A percentile compares a stretch with the other conserved stretches of the same genome.
These are phyloP conservation scores for Cryptosporidium ryanae DNA, from an alignment of 169 alveolate species.

Conservation along the genomic window DNA sequence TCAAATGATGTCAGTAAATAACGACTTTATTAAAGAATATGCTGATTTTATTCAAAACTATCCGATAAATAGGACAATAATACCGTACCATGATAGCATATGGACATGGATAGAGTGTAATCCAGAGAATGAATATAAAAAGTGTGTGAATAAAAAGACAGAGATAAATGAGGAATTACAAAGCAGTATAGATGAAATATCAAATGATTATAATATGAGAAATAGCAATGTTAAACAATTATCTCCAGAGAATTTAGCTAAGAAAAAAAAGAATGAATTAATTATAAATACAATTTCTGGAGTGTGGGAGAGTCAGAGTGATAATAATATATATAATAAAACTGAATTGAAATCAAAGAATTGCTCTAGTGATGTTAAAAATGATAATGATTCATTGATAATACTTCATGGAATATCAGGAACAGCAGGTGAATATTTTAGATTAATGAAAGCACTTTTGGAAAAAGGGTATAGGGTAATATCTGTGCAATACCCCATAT, in stretches of 20 bases:
- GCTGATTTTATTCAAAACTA: conserved; percentile 26
- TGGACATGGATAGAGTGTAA: conserved; percentile 72
- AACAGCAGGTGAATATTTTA: conserved; percentile 69
- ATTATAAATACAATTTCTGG: not conserved
- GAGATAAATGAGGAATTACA: not conserved
- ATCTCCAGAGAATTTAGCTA: not conserved
- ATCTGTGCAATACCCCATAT: conserved; percentile 56
- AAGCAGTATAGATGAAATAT: not conserved
- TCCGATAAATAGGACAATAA: conserved; percentile 45
- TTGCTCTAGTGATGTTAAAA: not conserved
- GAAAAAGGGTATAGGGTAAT: conserved; percentile 43
- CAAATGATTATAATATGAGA: not conserved
- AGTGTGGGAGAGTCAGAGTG: not conserved
- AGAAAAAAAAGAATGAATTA: not conserved
- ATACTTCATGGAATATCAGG: conserved; percentile 65
- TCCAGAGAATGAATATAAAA: conserved; percentile 5
- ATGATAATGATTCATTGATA: not conserved
- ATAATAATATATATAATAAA: not conserved
- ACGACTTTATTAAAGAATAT: not conserved
- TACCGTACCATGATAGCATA: conserved; percentile 18
- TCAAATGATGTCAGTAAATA: not conserved
- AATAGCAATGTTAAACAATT: too few species aligned
- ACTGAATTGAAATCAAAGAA: too few species aligned
- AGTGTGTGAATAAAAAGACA: not conserved
- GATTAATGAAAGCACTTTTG: conserved; percentile 29